These are phyloP conservation scores for Prinsepia uniflora DNA, from an alignment of 306 rosid species.

Conservation along the genomic window DNA sequence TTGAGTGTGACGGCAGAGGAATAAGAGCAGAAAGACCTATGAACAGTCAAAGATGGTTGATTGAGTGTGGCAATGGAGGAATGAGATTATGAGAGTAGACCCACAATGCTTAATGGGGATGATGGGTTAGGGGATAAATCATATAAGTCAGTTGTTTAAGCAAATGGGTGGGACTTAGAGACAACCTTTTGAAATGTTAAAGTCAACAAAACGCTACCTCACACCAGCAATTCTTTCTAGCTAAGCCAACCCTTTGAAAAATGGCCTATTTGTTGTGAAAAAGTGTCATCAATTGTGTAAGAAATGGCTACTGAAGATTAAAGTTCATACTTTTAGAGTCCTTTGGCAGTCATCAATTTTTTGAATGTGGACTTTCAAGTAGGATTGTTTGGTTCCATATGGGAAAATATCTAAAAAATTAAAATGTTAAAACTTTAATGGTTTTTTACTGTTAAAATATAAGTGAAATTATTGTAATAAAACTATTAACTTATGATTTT, in stretches of 20 bases:
- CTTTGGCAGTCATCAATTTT: too few relatives aligned
- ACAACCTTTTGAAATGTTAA: not conserved
- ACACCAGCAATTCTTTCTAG: constrained; percentile 2
- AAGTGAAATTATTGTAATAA: too few relatives aligned
- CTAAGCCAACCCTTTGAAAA: not conserved
- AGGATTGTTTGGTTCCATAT: too few relatives aligned
- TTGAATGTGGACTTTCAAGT: too few relatives aligned
- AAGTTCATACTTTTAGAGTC: not conserved
- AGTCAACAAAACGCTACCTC: constrained; percentile 20
- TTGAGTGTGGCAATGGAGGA: not conserved
- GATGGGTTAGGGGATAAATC: constrained; percentile 22
- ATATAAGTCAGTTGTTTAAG: not conserved
- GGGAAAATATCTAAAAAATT: too few relatives aligned
- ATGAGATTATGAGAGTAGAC: constrained; percentile 14
- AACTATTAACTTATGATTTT: too few relatives aligned
- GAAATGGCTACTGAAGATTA: too few relatives aligned
- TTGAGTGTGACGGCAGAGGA: too few relatives aligned
- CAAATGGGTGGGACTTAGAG: not conserved
- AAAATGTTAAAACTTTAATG: too few relatives aligned
- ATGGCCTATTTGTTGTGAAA: not conserved
- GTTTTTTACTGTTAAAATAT: too few relatives aligned
- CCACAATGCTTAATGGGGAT: constrained; percentile 26
- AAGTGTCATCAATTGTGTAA: not conserved
- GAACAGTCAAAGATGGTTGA: constrained; percentile 24
- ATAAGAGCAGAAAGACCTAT: not conserved